Evolutionary conservation across 164 flowering plant species (phyloP), one percentile per base, ranked within the genome.

Genomic region (Cinnamomum chago): DNA sequence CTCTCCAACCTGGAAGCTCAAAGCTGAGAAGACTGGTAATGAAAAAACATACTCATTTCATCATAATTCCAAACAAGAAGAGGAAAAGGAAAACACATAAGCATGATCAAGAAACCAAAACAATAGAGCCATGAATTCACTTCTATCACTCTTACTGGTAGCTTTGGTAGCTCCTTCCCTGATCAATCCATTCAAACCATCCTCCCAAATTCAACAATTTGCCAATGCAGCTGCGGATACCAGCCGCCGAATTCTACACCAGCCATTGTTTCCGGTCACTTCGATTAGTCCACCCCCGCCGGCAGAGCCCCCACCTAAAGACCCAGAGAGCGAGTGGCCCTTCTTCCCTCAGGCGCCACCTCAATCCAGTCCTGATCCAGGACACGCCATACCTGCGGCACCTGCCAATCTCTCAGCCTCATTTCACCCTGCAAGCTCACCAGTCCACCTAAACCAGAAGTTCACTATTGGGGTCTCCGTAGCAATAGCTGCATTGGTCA

Each of bases 391-490:
- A 1, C 80, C 78, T 14, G 72, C 87, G 2, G 40, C 80, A 15
- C 72, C 84, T 13, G 3, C 85, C 70, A 81, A 80, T 70, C 85
- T 72, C 65, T 70, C 83, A 12, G 22, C 79, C 30, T 82, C 86
- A 18, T 75, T 79, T 35, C 84, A 90, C 12, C 67, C 86, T 2
- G 85, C 88, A 14, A 75, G 90, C 11, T 90, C 85, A 65, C 87
- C 89, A 0, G 20, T 89, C 2, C 89, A 85, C 72, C 86, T 85
- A 2, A 81, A 83, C 0, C 90, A 87, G 74, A 93, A 82, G 70
- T 83, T 90, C 28, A 92, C 94, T 9, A 87, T 95, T 71, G 95
- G 87, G 0, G 76, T 89, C 24, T 89, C 94, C 2, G 94, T 92
- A 27, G 93, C 93, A 47, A 79, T 90, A 62, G 92, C 90, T 50